Evolutionary conservation across 257 asterid species (phyloP).

Genomic region (Solanum pimpinellifolium): DNA sequence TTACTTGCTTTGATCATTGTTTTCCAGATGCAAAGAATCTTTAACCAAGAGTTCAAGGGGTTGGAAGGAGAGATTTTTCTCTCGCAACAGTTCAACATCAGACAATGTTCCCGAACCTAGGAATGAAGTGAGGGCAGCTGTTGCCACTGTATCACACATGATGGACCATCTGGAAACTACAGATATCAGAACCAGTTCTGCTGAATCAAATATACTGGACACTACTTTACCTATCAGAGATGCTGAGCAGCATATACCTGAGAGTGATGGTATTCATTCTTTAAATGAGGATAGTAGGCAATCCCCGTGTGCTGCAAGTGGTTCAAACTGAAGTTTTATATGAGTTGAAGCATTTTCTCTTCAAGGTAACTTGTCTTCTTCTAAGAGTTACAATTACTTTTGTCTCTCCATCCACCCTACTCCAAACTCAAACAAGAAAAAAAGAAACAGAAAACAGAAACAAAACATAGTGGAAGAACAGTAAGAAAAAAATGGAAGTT

Average conservation of each 20-base stretch:
- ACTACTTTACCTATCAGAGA: conserved; percentile 11
- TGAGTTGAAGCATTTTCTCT: conserved; percentile 1
- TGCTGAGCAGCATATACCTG: conserved; percentile 14
- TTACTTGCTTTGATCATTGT: neutral
- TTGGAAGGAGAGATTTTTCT: conserved; percentile 88
- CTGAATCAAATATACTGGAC: conserved; percentile 21
- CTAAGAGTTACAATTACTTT: neutral
- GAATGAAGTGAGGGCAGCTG: conserved; percentile 27
- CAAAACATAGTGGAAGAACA: neutral
- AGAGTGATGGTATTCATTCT: conserved; percentile 15
- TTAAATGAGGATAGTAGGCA: conserved; percentile 22
- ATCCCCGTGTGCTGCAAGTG: conserved; percentile 33
- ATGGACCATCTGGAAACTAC: conserved; percentile 57
- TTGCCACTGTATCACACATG: conserved; percentile 36
- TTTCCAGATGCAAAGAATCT: conserved; percentile 64
- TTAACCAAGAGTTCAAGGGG: conserved; percentile 86
- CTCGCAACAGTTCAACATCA: conserved; percentile 42
- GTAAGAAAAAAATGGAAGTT: neutral
- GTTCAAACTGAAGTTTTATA: conserved; percentile 24
- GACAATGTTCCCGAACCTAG: conserved; percentile 35
- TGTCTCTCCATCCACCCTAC: neutral
- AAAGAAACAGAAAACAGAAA: neutral
- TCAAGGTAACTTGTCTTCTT: conserved; percentile 12
- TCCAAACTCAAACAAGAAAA: neutral
- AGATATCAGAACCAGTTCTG: conserved; percentile 22